Evolutionary conservation across 106 monocot genomes (phyloP).

Genomic region (Hemerocallis citrina): DNA sequence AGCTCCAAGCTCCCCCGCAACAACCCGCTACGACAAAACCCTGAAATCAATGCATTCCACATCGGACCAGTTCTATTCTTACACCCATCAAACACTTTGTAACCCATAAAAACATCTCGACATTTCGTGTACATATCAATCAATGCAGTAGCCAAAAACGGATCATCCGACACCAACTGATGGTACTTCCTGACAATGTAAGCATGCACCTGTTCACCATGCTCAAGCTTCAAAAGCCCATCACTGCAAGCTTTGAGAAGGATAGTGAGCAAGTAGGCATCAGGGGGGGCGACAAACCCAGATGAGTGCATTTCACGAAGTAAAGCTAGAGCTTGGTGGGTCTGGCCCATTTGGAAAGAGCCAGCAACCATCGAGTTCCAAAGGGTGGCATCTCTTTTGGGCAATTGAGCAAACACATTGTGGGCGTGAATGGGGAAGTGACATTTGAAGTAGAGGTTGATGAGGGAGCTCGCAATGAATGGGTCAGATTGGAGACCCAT

Average conservation of each 20-base stretch:
- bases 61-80: conserved; percentile 5
- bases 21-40: conserved; percentile 16
- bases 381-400: conserved; percentile 18
- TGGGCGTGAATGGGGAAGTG: conserved; percentile 9
- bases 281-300: conserved; percentile 14
- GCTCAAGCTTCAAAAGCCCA: neutral
- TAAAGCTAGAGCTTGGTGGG: neutral
- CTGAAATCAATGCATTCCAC: conserved; percentile 27
- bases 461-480: conserved; percentile 31
- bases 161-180: conserved; percentile 11
- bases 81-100: conserved; percentile 10
- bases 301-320: conserved; percentile 19
- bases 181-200: conserved; percentile 13
- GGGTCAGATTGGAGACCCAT: conserved; percentile 24
- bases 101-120: neutral
- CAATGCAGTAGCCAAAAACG: conserved; percentile 16
- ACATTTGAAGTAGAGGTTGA: conserved; percentile 22
- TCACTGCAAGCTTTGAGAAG: conserved; percentile 21
- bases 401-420: conserved; percentile 20
- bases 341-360: conserved; percentile 4
- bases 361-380: conserved; percentile 26
- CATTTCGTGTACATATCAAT: conserved; percentile 22
- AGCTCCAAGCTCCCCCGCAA: conserved; percentile 34
- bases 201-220: conserved; percentile 13
- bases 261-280: conserved; percentile 14